These are phyloP conservation scores for Penicillium paneum DNA, from an alignment of 2,329 filamentous ascomycete genomes.

Conservation along the genomic window DNA sequence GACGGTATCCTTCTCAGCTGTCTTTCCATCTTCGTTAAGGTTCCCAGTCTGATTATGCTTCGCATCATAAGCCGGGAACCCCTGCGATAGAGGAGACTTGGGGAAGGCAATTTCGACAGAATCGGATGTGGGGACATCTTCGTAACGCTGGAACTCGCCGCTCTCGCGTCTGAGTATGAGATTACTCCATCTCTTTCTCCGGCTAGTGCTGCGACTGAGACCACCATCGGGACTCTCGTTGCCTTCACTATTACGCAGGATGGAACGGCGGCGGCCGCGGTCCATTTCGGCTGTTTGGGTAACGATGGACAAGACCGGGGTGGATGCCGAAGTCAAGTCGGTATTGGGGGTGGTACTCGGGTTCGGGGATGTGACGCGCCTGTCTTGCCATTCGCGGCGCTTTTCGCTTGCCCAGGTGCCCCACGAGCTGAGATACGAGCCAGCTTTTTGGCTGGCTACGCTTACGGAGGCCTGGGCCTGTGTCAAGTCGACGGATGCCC, in stretches of 20 bases:
- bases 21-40: background rate
- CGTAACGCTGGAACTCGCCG: constrained; percentile 28
- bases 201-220: constrained; percentile 32
- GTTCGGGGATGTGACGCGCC: constrained; percentile 28
- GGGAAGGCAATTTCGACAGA: constrained; percentile 23
- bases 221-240: constrained; percentile 11
- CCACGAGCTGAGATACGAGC: constrained; percentile 63
- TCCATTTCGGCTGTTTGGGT: constrained; percentile 28
- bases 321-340: constrained; percentile 18
- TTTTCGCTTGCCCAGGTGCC: constrained; percentile 57
- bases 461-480: constrained; percentile 55
- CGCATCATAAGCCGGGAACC: constrained; percentile 22
- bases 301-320: constrained; percentile 21
- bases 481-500: constrained; percentile 47
- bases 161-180: constrained; percentile 35
- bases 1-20: background rate
- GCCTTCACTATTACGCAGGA: constrained; percentile 31
- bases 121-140: constrained; percentile 20
- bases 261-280: constrained; percentile 30
- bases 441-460: constrained; percentile 55
- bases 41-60: background rate
- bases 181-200: constrained; percentile 40
- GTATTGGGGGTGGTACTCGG: background rate
- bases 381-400: constrained; percentile 47
- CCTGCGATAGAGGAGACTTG: constrained; percentile 34